Conservation (phyloP, 2,329 filamentous ascomycete genomes). For the Pseudodiploospora longispora region DNA sequence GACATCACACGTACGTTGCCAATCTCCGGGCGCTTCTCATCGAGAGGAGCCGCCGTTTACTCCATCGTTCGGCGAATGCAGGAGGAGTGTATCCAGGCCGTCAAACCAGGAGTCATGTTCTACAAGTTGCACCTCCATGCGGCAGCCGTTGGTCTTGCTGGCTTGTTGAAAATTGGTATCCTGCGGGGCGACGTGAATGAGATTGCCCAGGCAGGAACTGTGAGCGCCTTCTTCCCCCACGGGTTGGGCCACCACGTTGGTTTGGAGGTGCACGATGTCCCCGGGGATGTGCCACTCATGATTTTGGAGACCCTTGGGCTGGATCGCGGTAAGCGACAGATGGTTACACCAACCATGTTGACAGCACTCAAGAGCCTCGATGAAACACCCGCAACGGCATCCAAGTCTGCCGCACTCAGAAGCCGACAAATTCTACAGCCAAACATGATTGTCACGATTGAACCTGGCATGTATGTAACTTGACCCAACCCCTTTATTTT, state of each 20-base stretch:
- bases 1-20: conserved; percentile 89
- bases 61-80: conserved; percentile 77
- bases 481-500: not conserved
- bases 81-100: conserved; percentile 57
- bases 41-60: conserved; percentile 66
- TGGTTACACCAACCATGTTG: conserved; percentile 29
- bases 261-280: conserved; percentile 56
- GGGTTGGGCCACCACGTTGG: conserved; percentile 59
- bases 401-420: conserved; percentile 17
- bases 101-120: conserved; percentile 63
- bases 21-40: conserved; percentile 58
- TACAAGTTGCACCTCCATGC: conserved; percentile 66
- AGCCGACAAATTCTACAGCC: conserved; percentile 39
- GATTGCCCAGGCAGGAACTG: conserved; percentile 43
- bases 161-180: conserved; percentile 64
- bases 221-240: conserved; percentile 58
- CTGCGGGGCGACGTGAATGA: conserved; percentile 55
- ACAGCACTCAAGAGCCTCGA: conserved; percentile 18
- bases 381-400: conserved; percentile 12
- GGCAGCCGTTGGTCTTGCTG: conserved; percentile 61
- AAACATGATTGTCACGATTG: conserved; percentile 68
- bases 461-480: conserved; percentile 59
- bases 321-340: conserved; percentile 32
- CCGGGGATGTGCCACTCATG: conserved; percentile 23
- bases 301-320: conserved; percentile 20